Base-by-base conservation (phyloP, 106 monocot genomes). In the Iris macrosiphon region DNA sequence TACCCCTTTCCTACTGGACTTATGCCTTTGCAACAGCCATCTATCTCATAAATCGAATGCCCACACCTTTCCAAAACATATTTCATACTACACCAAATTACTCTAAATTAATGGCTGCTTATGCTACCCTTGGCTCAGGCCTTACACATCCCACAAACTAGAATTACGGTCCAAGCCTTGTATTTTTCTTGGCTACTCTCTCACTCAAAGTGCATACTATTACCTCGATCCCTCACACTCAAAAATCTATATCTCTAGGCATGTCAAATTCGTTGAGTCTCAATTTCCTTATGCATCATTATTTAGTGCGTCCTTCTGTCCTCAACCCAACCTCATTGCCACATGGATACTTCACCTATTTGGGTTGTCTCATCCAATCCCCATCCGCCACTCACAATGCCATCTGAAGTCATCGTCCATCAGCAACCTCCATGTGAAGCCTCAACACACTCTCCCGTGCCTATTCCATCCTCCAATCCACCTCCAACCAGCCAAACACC, bases 11-110 rank as follows among this genome's bases (percentile, higher is more conserved):
- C 1, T 53, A 9, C 28, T 65, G 64, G 64, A 4, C 17, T 5
- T 27, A 26, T 0, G n/a, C n/a, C n/a, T n/a, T n/a, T n/a, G n/a
- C n/a, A n/a, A n/a, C n/a, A n/a, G n/a, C n/a, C n/a, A n/a, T 41
- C 14, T 65, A 65, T 20, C 24, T 53, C 0, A 65, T 65, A 0
- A 54, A 65, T 30, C 6, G 40, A 9, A n/a, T 65, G 14, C 40
- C 52, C 15, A 8, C 19, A 20, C 49, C 49, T 35, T 22, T 7
- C n/a, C 2, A 63, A 63, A 19, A 0, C 4, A 18, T 64, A 0
- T 26, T 39, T 18, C 0, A 16, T 14, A 14, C 2, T 15, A 4
- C 12, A 34, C 63, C 37, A 9, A 27, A 64, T 17, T 52, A 64
- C n/a, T 2, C 8, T 3, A 35, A 35, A 35, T 10, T 35, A 35